Evolutionary conservation across 2,329 filamentous ascomycete species (phyloP).

Genomic region (Fusarium musae): DNA sequence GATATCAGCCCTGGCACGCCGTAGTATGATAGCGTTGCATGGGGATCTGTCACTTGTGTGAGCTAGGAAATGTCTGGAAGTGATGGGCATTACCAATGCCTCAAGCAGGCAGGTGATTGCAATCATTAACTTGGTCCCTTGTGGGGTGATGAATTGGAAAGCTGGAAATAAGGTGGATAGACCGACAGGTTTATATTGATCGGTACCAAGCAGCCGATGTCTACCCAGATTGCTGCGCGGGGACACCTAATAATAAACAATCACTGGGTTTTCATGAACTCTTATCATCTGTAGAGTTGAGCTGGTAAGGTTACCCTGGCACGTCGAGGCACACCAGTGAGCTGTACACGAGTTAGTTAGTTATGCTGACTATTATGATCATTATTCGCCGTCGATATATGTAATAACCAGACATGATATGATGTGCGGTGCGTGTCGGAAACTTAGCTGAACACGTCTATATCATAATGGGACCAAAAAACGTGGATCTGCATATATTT

Average conservation of each 20-base stretch:
- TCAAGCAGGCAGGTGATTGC: slow-evolving; percentile 6
- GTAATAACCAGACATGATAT: slow-evolving; percentile 17
- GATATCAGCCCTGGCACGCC: slow-evolving; percentile 24
- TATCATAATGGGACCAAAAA: slow-evolving; percentile 24
- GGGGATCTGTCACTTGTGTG: slow-evolving; percentile 40
- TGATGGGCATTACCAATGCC: slow-evolving; percentile 18
- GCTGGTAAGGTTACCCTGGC: not conserved
- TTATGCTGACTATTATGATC: not conserved
- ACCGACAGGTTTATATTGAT: slow-evolving; percentile 1
- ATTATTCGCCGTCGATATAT: slow-evolving; percentile 8
- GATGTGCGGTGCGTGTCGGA: slow-evolving; percentile 7
- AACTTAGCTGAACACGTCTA: slow-evolving; percentile 1
- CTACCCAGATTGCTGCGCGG: not conserved
- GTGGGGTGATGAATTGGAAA: slow-evolving; percentile 12
- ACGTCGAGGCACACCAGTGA: not conserved
- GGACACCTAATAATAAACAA: not conserved
- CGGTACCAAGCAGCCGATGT: slow-evolving; percentile 5
- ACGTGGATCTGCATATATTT: slow-evolving; percentile 32
- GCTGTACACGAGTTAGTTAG: not conserved
- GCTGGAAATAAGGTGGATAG: slow-evolving; percentile 20
- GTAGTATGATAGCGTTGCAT: slow-evolving; percentile 35
- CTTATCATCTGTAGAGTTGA: slow-evolving; percentile 10
- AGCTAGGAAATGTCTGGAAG: slow-evolving; percentile 30
- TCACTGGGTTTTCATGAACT: not conserved
- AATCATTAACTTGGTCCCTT: slow-evolving; percentile 4